phyloP scores from a whole-genome alignment of 169 alveolate species.

The Eimeria acervulina region DNA sequence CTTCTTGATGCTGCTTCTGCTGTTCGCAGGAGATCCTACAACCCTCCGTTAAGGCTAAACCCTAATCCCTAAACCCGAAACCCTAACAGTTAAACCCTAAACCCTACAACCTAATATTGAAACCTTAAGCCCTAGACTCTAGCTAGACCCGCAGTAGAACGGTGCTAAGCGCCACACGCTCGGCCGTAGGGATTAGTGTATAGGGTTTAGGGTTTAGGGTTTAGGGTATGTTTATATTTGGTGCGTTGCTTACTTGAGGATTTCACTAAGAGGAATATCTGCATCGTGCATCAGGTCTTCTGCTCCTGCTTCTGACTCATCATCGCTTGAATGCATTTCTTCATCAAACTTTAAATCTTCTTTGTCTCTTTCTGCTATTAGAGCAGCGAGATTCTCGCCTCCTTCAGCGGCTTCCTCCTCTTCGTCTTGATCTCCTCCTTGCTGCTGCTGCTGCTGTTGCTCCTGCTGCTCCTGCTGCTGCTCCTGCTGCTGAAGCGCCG shows the following conservation, averaged over 20 bases:
- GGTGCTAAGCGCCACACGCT: too few relatives aligned
- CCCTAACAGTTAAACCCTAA: not conserved
- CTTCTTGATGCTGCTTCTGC: not conserved
- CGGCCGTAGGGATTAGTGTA: too few relatives aligned
- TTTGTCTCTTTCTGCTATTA: conserved; percentile 80
- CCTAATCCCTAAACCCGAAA: not conserved
- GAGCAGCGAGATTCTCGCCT: conserved; percentile 77
- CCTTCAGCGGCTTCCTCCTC: conserved; percentile 76
- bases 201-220: too few relatives aligned
- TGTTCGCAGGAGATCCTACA: not conserved
- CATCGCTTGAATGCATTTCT: conserved; percentile 82
- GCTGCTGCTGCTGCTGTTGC: not conserved
- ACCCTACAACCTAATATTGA: not conserved
- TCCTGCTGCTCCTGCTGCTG: not conserved
- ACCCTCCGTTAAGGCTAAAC: too few relatives aligned
- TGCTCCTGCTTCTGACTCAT: conserved; percentile 83
- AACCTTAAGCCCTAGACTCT: too few relatives aligned
- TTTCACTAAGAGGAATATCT: conserved; percentile 71
- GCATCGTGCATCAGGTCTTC: conserved; percentile 80
- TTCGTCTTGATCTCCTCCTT: conserved; percentile 24
- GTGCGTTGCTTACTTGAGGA: not conserved
- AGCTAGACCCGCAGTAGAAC: too few relatives aligned
- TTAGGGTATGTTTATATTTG: not conserved
- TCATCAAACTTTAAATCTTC: conserved; percentile 81
- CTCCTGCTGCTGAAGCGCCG: not conserved